Evolutionary conservation across 1,284 basidiomycete species (phyloP).

Genomic region (Ceratobasidium sp.): DNA sequence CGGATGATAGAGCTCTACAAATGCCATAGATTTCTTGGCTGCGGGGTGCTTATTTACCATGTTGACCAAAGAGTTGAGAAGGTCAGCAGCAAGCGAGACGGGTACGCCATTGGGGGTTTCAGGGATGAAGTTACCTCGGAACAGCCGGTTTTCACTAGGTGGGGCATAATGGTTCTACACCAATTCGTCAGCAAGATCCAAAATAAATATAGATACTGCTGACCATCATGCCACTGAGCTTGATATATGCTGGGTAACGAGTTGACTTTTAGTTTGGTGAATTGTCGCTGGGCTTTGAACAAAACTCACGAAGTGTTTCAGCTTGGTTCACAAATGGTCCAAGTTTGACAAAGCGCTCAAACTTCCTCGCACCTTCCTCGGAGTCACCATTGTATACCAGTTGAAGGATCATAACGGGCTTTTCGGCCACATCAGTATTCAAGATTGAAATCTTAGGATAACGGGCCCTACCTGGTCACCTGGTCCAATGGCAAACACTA

Average conservation of each 20-base stretch:
- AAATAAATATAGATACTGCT: neutral
- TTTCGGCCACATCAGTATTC: neutral
- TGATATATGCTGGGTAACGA: neutral
- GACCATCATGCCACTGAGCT: neutral
- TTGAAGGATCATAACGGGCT: slow-evolving; percentile 30
- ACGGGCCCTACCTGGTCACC: slow-evolving; percentile 32
- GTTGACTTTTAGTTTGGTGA: neutral
- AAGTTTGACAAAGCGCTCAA: slow-evolving; percentile 41
- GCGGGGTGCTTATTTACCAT: slow-evolving; percentile 21
- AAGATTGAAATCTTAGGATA: neutral
- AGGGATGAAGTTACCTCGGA: slow-evolving; percentile 2
- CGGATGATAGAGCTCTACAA: slow-evolving; percentile 63
- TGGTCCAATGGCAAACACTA: slow-evolving; percentile 18
- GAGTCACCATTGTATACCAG: slow-evolving; percentile 24
- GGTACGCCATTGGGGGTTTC: neutral
- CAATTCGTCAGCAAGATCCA: neutral
- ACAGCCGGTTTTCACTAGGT: neutral
- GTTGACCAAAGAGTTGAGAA: slow-evolving; percentile 40
- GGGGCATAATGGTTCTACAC: neutral
- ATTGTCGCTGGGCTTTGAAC: neutral
- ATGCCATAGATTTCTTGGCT: slow-evolving; percentile 50
- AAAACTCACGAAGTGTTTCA: neutral
- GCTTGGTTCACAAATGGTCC: slow-evolving; percentile 16
- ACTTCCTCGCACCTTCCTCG: slow-evolving; percentile 38
- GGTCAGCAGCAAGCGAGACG: slow-evolving; percentile 31